phyloP scores from a whole-genome alignment of 345 rosid genomes.

The Laguncularia racemosa region DNA sequence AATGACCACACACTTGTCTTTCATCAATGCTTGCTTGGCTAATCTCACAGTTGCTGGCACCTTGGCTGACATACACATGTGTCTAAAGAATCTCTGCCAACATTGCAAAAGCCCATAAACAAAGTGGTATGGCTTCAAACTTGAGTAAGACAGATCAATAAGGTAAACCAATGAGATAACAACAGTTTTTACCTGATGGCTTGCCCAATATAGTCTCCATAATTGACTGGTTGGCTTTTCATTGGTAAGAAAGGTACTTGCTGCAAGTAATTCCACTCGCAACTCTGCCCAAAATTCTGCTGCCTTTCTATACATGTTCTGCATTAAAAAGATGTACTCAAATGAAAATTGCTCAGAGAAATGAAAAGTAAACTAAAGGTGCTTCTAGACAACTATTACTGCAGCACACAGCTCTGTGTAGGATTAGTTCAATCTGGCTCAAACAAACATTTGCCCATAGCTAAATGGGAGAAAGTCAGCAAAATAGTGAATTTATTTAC shows the following conservation, averaged over 20 bases:
- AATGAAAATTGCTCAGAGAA: neutral
- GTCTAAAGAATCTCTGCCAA: conserved; percentile 94
- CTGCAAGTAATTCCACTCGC: conserved; percentile 88
- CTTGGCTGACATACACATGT: conserved; percentile 98
- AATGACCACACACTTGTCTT: conserved; percentile 85
- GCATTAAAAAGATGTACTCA: neutral
- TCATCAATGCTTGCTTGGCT: conserved; percentile 64
- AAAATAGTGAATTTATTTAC: too few species aligned
- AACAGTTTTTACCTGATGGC: conserved; percentile 70
- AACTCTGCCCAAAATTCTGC: conserved; percentile 99
- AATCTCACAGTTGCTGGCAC: conserved; percentile 90
- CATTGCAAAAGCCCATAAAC: conserved; percentile 11
- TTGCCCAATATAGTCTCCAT: conserved; percentile 98
- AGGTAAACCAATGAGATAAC: conserved; percentile 9
- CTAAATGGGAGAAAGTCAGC: too few species aligned
- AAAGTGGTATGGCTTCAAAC: neutral
- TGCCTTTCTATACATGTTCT: conserved; percentile 91
- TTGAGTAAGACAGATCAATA: neutral
- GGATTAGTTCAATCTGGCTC: too few species aligned
- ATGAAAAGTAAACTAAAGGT: neutral
- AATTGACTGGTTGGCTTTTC: conserved; percentile 93
- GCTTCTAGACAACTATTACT: neutral
- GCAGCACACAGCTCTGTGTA: too few species aligned
- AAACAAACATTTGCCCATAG: too few species aligned
- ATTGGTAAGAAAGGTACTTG: conserved; percentile 64